Conservation (phyloP, 805 yeast genomes). For the Wickerhamiella lipophila region DNA sequence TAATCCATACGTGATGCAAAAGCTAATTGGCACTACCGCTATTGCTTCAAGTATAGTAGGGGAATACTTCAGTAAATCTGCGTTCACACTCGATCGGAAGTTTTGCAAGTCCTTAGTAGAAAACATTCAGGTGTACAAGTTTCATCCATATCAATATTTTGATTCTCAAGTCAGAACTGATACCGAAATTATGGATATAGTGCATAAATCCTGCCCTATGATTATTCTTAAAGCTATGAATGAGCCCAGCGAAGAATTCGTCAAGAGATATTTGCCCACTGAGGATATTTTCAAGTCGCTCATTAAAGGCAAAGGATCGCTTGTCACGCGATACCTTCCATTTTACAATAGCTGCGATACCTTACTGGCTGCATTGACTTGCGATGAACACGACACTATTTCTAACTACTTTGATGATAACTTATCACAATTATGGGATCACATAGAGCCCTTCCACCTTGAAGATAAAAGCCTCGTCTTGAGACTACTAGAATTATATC, state of each 20-base stretch:
- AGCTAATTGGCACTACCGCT: background rate
- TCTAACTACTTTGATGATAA: too few relatives aligned
- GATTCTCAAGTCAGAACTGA: background rate
- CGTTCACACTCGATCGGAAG: background rate
- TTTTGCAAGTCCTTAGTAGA: background rate
- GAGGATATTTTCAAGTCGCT: background rate
- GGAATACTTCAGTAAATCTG: background rate
- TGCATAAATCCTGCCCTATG: background rate
- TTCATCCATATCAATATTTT: background rate
- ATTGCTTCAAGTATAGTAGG: background rate
- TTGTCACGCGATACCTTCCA: background rate
- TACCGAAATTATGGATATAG: background rate
- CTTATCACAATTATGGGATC: background rate
- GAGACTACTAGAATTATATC: background rate
- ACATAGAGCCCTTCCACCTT: background rate
- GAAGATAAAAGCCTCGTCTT: background rate
- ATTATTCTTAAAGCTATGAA: background rate
- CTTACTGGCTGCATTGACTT: background rate
- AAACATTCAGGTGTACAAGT: background rate
- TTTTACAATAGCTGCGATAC: background rate
- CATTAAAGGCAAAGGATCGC: background rate
- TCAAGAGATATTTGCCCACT: background rate
- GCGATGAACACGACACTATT: background rate
- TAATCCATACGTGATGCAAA: background rate
- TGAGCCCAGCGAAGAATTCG: background rate